These are phyloP conservation scores for Lentinula sp. DNA, from an alignment of 768 basidiomycete species.

Conservation along the genomic window DNA sequence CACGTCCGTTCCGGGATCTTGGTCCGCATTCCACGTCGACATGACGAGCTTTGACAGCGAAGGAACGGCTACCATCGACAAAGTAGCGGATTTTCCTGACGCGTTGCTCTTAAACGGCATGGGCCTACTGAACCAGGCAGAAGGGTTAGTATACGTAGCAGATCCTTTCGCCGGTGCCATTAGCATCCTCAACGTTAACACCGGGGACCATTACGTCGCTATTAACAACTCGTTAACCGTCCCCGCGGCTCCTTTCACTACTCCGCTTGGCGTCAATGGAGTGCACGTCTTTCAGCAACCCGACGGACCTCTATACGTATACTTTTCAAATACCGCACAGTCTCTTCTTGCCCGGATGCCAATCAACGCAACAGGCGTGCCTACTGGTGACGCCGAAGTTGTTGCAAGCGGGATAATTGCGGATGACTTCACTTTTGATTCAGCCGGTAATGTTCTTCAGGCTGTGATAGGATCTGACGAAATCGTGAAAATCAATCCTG, in stretches of 20 bases:
- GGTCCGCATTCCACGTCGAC: not conserved
- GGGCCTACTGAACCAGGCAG: not conserved
- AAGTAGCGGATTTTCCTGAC: not conserved
- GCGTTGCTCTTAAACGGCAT: not conserved
- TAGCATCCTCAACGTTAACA: not conserved
- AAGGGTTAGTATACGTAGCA: not conserved
- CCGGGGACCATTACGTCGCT: not conserved
- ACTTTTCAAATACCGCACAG: not conserved
- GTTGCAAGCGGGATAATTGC: not conserved
- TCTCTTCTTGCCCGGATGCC: not conserved
- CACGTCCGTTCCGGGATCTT: not conserved
- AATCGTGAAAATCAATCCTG: not conserved
- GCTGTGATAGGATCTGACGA: not conserved
- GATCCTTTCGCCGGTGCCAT: not conserved
- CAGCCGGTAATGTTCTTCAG: not conserved
- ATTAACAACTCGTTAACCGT: conserved; percentile 2
- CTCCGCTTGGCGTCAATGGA: not conserved
- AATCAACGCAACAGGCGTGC: not conserved
- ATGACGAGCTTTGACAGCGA: not conserved
- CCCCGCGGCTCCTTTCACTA: not conserved
- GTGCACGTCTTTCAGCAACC: not conserved
- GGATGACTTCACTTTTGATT: conserved; percentile 2
- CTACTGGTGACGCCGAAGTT: not conserved
- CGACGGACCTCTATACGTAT: not conserved
- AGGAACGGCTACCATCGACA: not conserved